phyloP scores from a whole-genome alignment of 1,139 yeast species.

The Pneumocystis murina region DNA sequence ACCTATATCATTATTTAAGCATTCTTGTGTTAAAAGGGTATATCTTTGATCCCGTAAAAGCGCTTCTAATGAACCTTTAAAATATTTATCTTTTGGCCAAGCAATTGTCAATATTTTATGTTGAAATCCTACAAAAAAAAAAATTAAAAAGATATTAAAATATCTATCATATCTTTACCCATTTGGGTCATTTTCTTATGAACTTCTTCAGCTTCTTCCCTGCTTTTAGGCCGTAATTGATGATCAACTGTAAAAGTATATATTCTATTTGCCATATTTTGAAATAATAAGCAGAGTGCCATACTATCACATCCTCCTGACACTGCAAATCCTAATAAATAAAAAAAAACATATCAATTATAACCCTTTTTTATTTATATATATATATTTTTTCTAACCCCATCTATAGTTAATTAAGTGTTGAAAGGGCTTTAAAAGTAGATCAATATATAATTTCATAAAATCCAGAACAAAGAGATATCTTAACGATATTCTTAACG shows the following conservation, averaged over 20 bases:
- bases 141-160: not conserved
- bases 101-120: not conserved
- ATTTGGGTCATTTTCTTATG: not conserved
- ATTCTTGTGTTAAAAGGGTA: not conserved
- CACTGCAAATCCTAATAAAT: not conserved
- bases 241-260: not conserved
- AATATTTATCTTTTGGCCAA: not conserved
- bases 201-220: not conserved
- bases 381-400: not conserved
- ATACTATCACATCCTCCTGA: not conserved
- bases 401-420: not conserved
- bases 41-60: not conserved
- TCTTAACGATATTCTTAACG: not conserved
- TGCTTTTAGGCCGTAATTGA: not conserved
- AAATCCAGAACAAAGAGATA: not conserved
- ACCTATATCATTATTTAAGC: not conserved
- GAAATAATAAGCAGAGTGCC: not conserved
- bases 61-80: not conserved
- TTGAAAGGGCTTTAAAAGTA: not conserved
- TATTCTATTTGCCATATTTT: not conserved
- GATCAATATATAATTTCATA: not conserved
- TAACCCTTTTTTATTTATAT: not conserved
- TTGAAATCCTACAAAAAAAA: not conserved
- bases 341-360: not conserved
- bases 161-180: not conserved